Evolutionary conservation across 1,284 basidiomycete genomes (phyloP), one percentile per base, ranked within the genome.

Genomic region (Fistulinella cinereoalba): DNA sequence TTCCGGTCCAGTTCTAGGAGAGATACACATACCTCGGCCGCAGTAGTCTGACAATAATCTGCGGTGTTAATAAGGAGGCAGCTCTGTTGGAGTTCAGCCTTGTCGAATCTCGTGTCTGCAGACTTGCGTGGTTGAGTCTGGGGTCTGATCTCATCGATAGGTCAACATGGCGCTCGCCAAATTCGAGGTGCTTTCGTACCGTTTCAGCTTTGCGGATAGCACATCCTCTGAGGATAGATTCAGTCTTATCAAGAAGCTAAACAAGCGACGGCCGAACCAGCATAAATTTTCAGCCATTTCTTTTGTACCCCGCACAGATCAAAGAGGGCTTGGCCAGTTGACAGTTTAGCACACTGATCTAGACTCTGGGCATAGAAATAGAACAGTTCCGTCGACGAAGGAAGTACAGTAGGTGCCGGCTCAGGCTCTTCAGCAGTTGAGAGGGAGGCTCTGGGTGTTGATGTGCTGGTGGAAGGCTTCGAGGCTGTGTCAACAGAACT

Each of bases 351-450:
- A 62, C 95, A 98, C 63, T 94, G 90, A 49, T 99, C 97, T 37
- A 99, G 71, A 36, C 88, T 94, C 63, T 97, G 93, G 0, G 88
- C 91, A 64, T 99, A 99, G 67, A 97, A 93, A 67, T 96, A 96
- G 72, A 99, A 99, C 29, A 99, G 72, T 61, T 99, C 95, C 1
- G 95, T 98, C 1, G 93, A 97, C 0, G 92, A 95, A 0, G 93
- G 90, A 3, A 98, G 75, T 1, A 99, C 90, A 1, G 80, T 76
- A 3, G 81, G 76, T 0, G 80, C 73, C 1, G 82, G 69, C 16
- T 75, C 71, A 12, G 72, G 71, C 10, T 72, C 72, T 21, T 77
- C 75, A 18, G 77, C 75, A 8, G 64, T 64, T 4, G 68, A 67
- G 21, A 68, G 53, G 18, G 73, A 67, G 22, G 60, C 49, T 9